A percentile compares a stretch with the other conserved stretches of the same genome.
Evolutionary conservation across 2,329 filamentous ascomycete genomes (phyloP).

Genomic region (Akanthomyces uredinophilus): DNA sequence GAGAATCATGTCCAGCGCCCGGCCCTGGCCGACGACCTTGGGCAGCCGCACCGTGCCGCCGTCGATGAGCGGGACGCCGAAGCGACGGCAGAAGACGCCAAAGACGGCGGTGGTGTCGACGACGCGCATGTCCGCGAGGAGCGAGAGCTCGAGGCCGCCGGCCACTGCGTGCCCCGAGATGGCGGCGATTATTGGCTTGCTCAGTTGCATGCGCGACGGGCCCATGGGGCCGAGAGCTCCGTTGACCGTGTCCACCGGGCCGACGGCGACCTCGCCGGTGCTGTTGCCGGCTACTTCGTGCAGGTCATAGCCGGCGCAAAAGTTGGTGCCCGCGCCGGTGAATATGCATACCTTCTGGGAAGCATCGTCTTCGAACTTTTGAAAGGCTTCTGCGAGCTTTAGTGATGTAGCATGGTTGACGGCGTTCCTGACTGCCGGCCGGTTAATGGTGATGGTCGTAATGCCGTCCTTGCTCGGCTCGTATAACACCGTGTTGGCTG

Average conservation of each 20-base stretch:
- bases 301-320: slow-evolving; percentile 51
- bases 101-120: slow-evolving; percentile 49
- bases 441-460: slow-evolving; percentile 50
- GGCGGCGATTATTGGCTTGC: slow-evolving; percentile 48
- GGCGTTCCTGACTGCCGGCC: slow-evolving; percentile 46
- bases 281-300: slow-evolving; percentile 33
- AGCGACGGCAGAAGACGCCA: slow-evolving; percentile 51
- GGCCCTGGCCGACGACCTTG: slow-evolving; percentile 45
- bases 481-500: not conserved
- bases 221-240: slow-evolving; percentile 43
- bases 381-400: slow-evolving; percentile 43
- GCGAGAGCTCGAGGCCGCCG: slow-evolving; percentile 46
- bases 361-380: slow-evolving; percentile 43
- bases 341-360: slow-evolving; percentile 49
- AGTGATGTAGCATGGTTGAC: slow-evolving; percentile 44
- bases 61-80: slow-evolving; percentile 29
- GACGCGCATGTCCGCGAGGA: slow-evolving; percentile 49
- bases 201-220: slow-evolving; percentile 43
- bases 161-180: slow-evolving; percentile 50
- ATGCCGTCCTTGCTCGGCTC: slow-evolving; percentile 35
- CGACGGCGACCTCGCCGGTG: slow-evolving; percentile 9
- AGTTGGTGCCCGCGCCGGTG: slow-evolving; percentile 39
- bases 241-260: slow-evolving; percentile 15
- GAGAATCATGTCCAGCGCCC: slow-evolving; percentile 52
- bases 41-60: slow-evolving; percentile 48